Evolutionary conservation across 441 rosid genomes (phyloP), one percentile per base, ranked within the genome.

Genomic region (Hura crepitans): DNA sequence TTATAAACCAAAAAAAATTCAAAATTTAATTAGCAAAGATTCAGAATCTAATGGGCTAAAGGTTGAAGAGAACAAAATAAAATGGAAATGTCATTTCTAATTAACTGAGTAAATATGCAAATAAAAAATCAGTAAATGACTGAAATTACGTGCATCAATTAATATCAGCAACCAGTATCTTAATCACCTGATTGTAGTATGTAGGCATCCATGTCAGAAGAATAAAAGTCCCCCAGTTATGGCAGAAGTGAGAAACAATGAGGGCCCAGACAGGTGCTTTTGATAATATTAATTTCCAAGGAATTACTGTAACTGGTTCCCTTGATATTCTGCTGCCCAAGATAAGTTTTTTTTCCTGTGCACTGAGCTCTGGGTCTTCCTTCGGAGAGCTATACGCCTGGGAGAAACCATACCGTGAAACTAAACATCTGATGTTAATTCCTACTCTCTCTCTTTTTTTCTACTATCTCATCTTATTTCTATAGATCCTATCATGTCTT

Each of bases 141-240:
- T 53, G 61, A 63, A 56, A 54, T 42, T 56, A 46, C 43, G 58
- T 31, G 27, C 45, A 51, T 51, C n/a, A 71, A 28, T 18, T 43
- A 49, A 57, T 57, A n/a, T n/a, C 10, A 50, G 37, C 45, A 33
- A 56, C 54, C 50, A 67, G 46, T 45, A 56, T 57, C 43, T 70
- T 51, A 70, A 22, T 28, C 79, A 87, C 97, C 99, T 94, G 99
- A 81, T 90, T 94, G 87, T 94, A 94, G 81, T 94, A 94, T 43
- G 99, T 94, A 33, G 99, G 99, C 99, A 94, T 94, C 99, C 99
- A 94, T 31, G 99, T 92, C 73, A 92, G 77, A 63, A 94, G 88
- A 78, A 94, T 94, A 79, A 94, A 94, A 14, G 99, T 94, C 76
- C 99, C 97, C 99, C 99, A 94, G 56, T 94, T 94, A 76, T 94